These are phyloP conservation scores for Pichia cephalocereana DNA, from an alignment of 805 yeast species.

Conservation along the genomic window DNA sequence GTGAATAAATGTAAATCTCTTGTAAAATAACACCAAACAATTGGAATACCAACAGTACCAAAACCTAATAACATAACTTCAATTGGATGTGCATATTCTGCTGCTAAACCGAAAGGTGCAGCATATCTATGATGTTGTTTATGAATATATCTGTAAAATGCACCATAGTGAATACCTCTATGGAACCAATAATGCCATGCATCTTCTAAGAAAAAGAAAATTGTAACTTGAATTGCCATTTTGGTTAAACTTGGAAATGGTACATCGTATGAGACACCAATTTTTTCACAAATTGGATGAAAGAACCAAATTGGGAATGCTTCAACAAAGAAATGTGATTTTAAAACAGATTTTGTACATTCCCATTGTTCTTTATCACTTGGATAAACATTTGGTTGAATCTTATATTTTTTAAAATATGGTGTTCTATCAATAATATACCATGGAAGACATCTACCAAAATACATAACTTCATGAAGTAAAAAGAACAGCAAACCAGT, in stretches of 20 bases:
- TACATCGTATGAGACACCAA: conserved; percentile 69
- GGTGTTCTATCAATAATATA: conserved; percentile 77
- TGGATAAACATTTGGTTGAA: conserved; percentile 82
- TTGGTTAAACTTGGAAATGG: conserved; percentile 71
- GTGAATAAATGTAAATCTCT: conserved; percentile 80
- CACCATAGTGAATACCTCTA: conserved; percentile 79
- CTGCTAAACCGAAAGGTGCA: conserved; percentile 95
- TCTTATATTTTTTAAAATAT: conserved; percentile 76
- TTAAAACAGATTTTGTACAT: conserved; percentile 76
- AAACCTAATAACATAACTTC: conserved; percentile 87
- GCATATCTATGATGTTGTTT: conserved; percentile 97
- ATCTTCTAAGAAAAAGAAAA: conserved; percentile 84
- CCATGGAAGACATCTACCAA: conserved; percentile 93
- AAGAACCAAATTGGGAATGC: conserved; percentile 96
- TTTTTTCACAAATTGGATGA: conserved; percentile 79
- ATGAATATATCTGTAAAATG: conserved; percentile 86
- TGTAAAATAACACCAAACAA: conserved; percentile 69
- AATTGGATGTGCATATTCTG: conserved; percentile 95
- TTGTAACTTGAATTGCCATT: conserved; percentile 55
- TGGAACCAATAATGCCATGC: conserved; percentile 97
- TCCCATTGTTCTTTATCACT: conserved; percentile 82
- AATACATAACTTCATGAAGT: conserved; percentile 82
- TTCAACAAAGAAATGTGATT: conserved; percentile 86
- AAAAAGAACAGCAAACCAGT: conserved; percentile 80
- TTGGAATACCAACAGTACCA: conserved; percentile 95